phyloP scores from a whole-genome alignment of 306 rosid genomes.

The Clitoria ternatea region DNA sequence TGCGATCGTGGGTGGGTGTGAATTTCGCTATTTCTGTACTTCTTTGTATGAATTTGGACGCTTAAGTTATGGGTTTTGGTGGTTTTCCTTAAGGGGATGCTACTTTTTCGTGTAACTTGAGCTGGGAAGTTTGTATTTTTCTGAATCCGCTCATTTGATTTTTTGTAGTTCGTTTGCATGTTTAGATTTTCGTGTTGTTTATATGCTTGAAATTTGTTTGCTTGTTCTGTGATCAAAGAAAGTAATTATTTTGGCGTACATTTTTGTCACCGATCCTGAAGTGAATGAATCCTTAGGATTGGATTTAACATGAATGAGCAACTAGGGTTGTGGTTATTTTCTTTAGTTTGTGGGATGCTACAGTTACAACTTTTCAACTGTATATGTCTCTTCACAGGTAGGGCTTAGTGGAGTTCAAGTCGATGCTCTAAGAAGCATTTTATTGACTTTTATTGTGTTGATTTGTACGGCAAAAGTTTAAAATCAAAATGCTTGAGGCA shows the following conservation, averaged over 20 bases:
- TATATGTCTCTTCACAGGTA: not conserved
- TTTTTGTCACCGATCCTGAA: not conserved
- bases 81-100: conserved; percentile 2
- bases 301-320: conserved; percentile 7
- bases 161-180: conserved; percentile 45
- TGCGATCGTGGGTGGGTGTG: conserved; percentile 15
- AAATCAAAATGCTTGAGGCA: not conserved
- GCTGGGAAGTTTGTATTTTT: conserved; percentile 17
- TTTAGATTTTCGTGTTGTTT: conserved; percentile 37
- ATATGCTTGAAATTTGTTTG: not conserved
- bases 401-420: not conserved
- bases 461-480: not conserved
- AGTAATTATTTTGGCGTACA: not conserved
- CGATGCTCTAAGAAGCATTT: conserved; percentile 5
- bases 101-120: conserved; percentile 4
- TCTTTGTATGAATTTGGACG: conserved; percentile 11
- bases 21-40: conserved; percentile 29
- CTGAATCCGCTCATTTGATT: conserved; percentile 32
- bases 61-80: conserved; percentile 9
- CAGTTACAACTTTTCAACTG: not conserved
- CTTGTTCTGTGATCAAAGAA: not conserved
- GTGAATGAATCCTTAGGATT: conserved; percentile 11
- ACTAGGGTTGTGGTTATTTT: not conserved
- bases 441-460: not conserved
- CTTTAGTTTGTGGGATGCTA: conserved; percentile 8